phyloP scores from a whole-genome alignment of 2,329 filamentous ascomycete genomes.

The Pestalotiopsis sp. region DNA sequence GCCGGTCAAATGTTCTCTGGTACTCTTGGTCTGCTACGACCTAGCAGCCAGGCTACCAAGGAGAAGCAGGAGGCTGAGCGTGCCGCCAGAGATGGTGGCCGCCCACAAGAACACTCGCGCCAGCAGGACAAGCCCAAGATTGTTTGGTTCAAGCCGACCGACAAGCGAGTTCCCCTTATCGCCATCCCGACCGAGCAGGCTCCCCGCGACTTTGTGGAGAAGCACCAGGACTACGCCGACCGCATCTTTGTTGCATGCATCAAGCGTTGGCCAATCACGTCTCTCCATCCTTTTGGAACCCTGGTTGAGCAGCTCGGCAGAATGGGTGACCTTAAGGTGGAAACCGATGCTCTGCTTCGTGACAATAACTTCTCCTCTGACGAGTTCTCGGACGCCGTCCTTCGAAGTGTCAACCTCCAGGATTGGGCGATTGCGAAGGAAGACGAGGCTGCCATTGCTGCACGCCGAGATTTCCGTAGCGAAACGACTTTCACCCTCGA shows the following conservation, averaged over 20 bases:
- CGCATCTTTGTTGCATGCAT: constrained; percentile 99
- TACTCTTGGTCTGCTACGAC: constrained; percentile 88
- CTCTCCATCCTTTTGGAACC: constrained; percentile 97
- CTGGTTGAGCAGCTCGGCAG: constrained; percentile 95
- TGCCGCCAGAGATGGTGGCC: constrained; percentile 81
- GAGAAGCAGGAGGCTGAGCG: constrained; percentile 99
- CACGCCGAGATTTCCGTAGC: constrained; percentile 85
- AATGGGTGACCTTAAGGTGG: constrained; percentile 96
- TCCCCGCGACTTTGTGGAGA: constrained; percentile 96
- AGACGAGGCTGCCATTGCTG: constrained; percentile 71
- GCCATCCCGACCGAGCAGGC: constrained; percentile 98
- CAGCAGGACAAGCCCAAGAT: constrained; percentile 98
- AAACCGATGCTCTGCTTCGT: constrained; percentile 93
- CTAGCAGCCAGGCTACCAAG: constrained; percentile 97
- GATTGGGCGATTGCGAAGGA: constrained; percentile 89
- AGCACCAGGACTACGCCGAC: constrained; percentile 96
- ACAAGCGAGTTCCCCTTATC: constrained; percentile 97
- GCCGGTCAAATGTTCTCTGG: constrained; percentile 99
- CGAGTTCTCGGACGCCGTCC: constrained; percentile 94
- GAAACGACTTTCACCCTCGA: constrained; percentile 93
- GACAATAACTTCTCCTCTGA: constrained; percentile 99
- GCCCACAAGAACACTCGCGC: constrained; percentile 73
- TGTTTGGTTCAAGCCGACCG: constrained; percentile 99
- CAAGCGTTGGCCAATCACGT: constrained; percentile 99
- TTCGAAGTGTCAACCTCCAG: constrained; percentile 88